phyloP scores from a whole-genome alignment of 2,329 filamentous ascomycete species.

The Microascus cirrosus region DNA sequence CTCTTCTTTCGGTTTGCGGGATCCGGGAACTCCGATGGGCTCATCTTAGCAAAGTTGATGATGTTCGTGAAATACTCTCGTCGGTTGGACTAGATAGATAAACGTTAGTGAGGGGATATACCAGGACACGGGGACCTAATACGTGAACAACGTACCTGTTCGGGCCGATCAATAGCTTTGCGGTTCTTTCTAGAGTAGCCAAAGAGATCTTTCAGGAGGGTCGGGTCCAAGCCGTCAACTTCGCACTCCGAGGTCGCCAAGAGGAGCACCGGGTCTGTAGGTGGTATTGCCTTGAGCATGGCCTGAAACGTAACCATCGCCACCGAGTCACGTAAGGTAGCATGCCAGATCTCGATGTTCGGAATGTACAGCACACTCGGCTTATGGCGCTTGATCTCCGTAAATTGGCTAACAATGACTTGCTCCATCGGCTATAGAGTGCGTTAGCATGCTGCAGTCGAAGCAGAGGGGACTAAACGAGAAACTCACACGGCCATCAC shows the following conservation, averaged over 20 bases:
- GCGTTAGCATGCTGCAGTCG: conserved; percentile 10
- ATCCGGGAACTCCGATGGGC: conserved; percentile 79
- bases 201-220: conserved; percentile 69
- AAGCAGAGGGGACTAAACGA: conserved; percentile 7
- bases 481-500: conserved; percentile 60
- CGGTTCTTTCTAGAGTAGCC: conserved; percentile 74
- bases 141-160: conserved; percentile 29
- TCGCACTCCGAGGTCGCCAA: conserved; percentile 73
- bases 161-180: conserved; percentile 58
- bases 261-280: conserved; percentile 80
- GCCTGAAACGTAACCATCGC: conserved; percentile 73
- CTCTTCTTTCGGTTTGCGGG: conserved; percentile 78
- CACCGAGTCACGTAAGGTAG: conserved; percentile 47
- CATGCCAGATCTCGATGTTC: conserved; percentile 79
- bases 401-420: conserved; percentile 80
- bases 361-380: conserved; percentile 94
- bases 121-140: not conserved
- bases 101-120: not conserved
- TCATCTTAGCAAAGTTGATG: conserved; percentile 64
- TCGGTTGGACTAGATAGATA: conserved; percentile 39
- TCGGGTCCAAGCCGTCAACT: conserved; percentile 46
- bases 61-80: conserved; percentile 69
- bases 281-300: conserved; percentile 70
- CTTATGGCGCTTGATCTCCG: conserved; percentile 87
- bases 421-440: conserved; percentile 58